These are phyloP conservation scores for Lichtheimia corymbifera DNA, from an alignment of 371 early-diverging fungal species.

Conservation along the genomic window DNA sequence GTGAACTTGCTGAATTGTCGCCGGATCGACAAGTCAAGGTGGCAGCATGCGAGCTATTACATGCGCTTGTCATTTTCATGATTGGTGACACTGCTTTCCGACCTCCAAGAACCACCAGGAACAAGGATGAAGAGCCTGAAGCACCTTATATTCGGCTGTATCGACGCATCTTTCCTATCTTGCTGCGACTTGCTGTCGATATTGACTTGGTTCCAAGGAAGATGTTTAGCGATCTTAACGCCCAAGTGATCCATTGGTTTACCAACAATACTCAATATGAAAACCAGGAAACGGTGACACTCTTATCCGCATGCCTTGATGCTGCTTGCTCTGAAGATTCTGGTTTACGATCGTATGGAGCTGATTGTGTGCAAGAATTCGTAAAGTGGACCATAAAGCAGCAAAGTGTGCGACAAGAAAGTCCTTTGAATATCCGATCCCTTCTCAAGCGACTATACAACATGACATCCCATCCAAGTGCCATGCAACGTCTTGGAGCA, in stretches of 20 bases:
- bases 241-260: constrained; percentile 81
- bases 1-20: constrained; percentile 74
- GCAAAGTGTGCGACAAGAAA: constrained; percentile 38
- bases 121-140: constrained; percentile 37
- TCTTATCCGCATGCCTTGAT: constrained; percentile 72
- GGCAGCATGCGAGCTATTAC: constrained; percentile 78
- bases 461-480: constrained; percentile 60
- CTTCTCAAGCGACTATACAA: constrained; percentile 69
- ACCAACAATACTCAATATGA: constrained; percentile 75
- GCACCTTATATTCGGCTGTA: constrained; percentile 67
- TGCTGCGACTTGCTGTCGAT: constrained; percentile 73
- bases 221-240: constrained; percentile 61
- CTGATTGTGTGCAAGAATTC: constrained; percentile 75
- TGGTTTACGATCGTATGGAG: constrained; percentile 73
- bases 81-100: constrained; percentile 68
- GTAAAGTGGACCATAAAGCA: constrained; percentile 79
- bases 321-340: constrained; percentile 60
- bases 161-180: constrained; percentile 65
- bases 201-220: constrained; percentile 69
- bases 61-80: constrained; percentile 70
- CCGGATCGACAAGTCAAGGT: constrained; percentile 76
- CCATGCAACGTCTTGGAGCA: constrained; percentile 72
- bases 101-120: constrained; percentile 28
- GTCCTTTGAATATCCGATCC: constrained; percentile 68
- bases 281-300: constrained; percentile 72